Percentiles rank a stretch among this genome's conserved stretches.
Conservation (phyloP, 768 basidiomycete species). For the Phylloporus sp. region DNA sequence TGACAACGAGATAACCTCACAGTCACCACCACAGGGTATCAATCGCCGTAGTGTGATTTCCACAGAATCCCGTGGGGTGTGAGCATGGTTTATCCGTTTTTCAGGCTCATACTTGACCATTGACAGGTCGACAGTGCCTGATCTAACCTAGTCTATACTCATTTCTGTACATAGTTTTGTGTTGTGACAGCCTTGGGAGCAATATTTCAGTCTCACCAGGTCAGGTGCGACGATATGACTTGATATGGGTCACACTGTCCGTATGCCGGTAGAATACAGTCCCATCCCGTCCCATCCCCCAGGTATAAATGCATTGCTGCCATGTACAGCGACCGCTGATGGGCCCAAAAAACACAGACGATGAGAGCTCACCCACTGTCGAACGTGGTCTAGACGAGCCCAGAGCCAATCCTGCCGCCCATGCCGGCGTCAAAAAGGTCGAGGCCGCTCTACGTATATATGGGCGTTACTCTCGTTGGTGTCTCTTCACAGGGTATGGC, state of each 20-base stretch:
- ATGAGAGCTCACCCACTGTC: constrained; percentile 2
- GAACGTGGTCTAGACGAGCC: no score
- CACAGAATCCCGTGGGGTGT: background rate
- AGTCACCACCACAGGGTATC: background rate
- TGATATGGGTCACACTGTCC: no score
- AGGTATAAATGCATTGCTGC: constrained; percentile 6
- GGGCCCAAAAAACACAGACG: background rate
- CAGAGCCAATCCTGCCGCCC: no score
- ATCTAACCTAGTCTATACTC: no score
- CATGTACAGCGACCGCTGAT: constrained; percentile 3
- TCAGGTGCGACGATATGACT: no score
- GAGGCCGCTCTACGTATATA: constrained; percentile 51
- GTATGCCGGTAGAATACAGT: constrained; percentile 18
- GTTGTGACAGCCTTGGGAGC: no score
- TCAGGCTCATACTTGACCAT: no score
- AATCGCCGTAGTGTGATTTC: background rate
- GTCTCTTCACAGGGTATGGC: constrained; percentile 53
- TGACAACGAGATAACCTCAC: constrained; percentile 41
- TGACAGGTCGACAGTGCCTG: no score
- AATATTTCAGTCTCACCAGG: no score
- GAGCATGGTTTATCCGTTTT: no score
- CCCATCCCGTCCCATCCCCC: constrained; percentile 10
- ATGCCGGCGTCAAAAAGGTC: constrained; percentile 43
- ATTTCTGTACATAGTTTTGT: no score
- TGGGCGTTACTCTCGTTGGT: constrained; percentile 54